Evolutionary conservation across 257 asterid species (phyloP).

Genomic region (Cruciata laevipes): DNA sequence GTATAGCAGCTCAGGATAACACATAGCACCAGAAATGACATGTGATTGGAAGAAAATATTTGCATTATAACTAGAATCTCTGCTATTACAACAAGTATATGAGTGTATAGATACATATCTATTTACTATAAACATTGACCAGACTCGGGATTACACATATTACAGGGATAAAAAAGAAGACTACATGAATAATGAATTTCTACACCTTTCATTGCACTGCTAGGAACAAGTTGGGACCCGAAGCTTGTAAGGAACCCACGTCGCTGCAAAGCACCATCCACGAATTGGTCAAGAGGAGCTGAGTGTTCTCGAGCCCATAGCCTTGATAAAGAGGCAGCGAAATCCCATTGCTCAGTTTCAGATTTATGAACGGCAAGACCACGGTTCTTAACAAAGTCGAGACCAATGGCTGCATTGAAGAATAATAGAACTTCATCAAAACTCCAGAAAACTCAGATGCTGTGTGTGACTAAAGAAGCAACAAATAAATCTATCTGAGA

Average conservation of each 20-base stretch:
- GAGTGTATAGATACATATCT: background rate
- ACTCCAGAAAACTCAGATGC: background rate
- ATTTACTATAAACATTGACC: background rate
- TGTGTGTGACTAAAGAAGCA: background rate
- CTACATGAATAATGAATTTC: background rate
- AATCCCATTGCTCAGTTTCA: slow-evolving; percentile 50
- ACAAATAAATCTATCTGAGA: background rate
- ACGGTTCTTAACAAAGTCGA: slow-evolving; percentile 54
- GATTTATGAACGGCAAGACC: slow-evolving; percentile 58
- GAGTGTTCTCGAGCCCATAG: slow-evolving; percentile 53
- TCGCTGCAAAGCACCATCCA: slow-evolving; percentile 65
- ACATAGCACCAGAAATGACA: no score
- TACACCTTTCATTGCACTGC: background rate
- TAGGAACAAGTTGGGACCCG: background rate
- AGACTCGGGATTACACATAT: background rate
- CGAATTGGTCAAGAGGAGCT: slow-evolving; percentile 37
- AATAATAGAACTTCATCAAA: background rate
- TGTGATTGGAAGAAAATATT: background rate
- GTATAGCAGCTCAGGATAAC: no score
- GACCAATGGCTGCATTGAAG: slow-evolving; percentile 47
- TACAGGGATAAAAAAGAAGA: background rate
- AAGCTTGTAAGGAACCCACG: slow-evolving; percentile 24
- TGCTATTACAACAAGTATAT: background rate
- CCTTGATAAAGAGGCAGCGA: slow-evolving; percentile 59
- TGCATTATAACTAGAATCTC: background rate